Conservation (phyloP, 331 rosid genomes). For the Prunus yedoensis region DNA sequence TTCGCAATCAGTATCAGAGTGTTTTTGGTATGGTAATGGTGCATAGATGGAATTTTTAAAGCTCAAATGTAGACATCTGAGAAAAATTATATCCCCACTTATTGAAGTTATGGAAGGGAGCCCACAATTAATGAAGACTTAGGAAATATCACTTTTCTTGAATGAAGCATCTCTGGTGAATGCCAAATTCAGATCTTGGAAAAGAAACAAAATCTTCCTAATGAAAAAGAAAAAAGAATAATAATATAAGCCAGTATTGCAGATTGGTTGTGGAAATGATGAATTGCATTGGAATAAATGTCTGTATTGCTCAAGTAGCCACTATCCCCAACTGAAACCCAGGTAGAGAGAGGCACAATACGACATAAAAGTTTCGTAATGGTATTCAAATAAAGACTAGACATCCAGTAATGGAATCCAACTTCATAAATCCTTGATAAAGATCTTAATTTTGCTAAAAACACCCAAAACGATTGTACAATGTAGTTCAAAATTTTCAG, state of each 20-base stretch:
- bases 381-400: not conserved
- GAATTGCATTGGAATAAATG: not conserved
- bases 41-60: not conserved
- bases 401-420: not conserved
- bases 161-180: not conserved
- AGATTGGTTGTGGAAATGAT: constrained; percentile 1
- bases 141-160: not conserved
- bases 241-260: not conserved
- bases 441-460: not conserved
- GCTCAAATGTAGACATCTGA: not conserved
- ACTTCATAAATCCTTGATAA: not conserved
- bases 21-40: not conserved
- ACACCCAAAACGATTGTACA: not conserved
- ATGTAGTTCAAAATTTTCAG: not conserved
- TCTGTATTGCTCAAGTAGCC: not conserved
- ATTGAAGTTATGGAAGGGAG: not conserved
- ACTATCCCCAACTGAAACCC: not conserved
- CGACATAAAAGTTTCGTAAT: not conserved
- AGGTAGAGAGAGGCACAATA: not conserved
- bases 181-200: not conserved
- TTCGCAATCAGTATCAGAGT: no score
- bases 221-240: not conserved
- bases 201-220: not conserved
- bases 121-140: not conserved
- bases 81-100: not conserved